These are phyloP conservation scores for Aspergillus novofumigatus DNA, from an alignment of 2,329 filamentous ascomycete genomes.

Conservation along the genomic window DNA sequence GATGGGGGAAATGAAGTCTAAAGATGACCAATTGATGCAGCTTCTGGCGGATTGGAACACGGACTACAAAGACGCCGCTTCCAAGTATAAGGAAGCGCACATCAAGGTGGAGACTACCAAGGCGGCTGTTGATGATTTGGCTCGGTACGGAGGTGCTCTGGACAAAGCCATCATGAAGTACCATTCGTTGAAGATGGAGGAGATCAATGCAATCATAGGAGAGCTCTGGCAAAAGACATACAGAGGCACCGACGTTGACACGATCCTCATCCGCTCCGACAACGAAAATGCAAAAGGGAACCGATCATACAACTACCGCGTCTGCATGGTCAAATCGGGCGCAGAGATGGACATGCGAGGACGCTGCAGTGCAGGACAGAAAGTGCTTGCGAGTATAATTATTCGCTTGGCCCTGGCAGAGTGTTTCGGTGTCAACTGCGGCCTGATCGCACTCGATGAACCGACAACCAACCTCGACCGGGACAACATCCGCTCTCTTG, in stretches of 20 bases:
- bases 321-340: slow-evolving; percentile 96
- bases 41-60: slow-evolving; percentile 76
- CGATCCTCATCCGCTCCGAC: slow-evolving; percentile 90
- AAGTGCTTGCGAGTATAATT: slow-evolving; percentile 94
- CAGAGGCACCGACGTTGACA: slow-evolving; percentile 94
- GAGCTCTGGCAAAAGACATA: slow-evolving; percentile 98
- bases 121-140: slow-evolving; percentile 86
- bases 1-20: slow-evolving; percentile 74
- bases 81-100: slow-evolving; percentile 79
- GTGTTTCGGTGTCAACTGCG: slow-evolving; percentile 93
- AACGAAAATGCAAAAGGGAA: slow-evolving; percentile 71
- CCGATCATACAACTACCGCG: slow-evolving; percentile 91
- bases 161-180: slow-evolving; percentile 98
- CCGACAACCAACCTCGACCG: slow-evolving; percentile 94
- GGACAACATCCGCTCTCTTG: slow-evolving; percentile 89
- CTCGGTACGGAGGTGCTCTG: slow-evolving; percentile 74
- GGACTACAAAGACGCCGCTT: slow-evolving; percentile 78
- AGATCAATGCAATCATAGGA: slow-evolving; percentile 90
- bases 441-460: slow-evolving; percentile 93
- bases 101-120: slow-evolving; percentile 89
- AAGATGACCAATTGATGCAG: slow-evolving; percentile 72
- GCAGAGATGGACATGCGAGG: slow-evolving; percentile 99
- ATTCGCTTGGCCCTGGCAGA: slow-evolving; percentile 94
- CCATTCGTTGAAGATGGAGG: slow-evolving; percentile 94
- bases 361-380: slow-evolving; percentile 92